Base-by-base conservation (phyloP, 2,329 filamentous ascomycete genomes). In the Cordyceps fumosorosea region DNA sequence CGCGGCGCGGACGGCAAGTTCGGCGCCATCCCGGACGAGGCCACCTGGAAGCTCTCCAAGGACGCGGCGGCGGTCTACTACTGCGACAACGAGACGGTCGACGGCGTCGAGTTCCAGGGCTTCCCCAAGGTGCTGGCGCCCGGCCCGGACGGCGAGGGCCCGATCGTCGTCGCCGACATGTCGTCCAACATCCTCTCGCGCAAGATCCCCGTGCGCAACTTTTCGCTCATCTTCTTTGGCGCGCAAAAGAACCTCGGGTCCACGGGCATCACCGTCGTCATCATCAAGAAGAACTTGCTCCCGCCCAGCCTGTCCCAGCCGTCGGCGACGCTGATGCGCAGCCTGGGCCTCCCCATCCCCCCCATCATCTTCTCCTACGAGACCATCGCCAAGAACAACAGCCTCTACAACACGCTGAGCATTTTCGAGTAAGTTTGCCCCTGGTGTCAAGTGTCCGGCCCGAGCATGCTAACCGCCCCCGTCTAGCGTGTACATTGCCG, bases 241-340 rank as follows among this genome's bases (percentile, higher is more conserved):
- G 92, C 93, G 0, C 93, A 97, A 74, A 97, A 98, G 84, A 97
- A 98, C 76, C 82, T 97, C 12, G 93, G 93, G 32, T 85, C 84
- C 3, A 87, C 93, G 1, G 93, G 93, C 63, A 84, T 98, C 64
- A 95, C 93, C 6, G 89, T 96, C 32, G 88, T 89, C 16, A 87
- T 97, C 55, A 81, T 98, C 70, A 89, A 88, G 72, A 96, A 96
- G 78, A 85, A 79, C 65, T 80, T 98, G 34, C 82, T 98, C 2
- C 84, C 90, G 14, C 89, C 89, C 3, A 75, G 79, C 34, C 80
- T 81, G 3, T 77, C 83, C 7, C 86, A 90, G 68, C 89, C 91
- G 3, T 80, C 87, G 8, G 78, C 89, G 1, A 78, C 82, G 5
- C 78, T 96, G 54, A 78, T 97, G 70, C 84, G 92, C 63, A 81